These are phyloP conservation scores for Carex arenaria DNA, from an alignment of 202 grass and related monocot genomes.

Conservation along the genomic window DNA sequence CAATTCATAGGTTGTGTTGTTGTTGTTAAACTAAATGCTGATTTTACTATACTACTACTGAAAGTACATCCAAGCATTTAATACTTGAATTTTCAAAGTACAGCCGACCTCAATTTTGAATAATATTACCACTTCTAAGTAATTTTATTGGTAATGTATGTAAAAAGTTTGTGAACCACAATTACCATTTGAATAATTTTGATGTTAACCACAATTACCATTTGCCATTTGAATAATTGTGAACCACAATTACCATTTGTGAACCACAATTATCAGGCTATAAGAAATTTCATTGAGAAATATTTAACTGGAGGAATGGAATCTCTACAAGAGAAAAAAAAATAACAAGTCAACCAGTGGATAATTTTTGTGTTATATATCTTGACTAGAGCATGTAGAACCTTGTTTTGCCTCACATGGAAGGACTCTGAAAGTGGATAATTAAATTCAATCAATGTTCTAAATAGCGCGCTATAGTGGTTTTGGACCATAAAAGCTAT, in stretches of 20 bases:
- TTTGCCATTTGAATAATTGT: not conserved
- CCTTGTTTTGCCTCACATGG: conserved; percentile 5
- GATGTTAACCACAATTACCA: too few species aligned
- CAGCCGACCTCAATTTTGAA: too few species aligned
- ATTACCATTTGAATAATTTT: too few species aligned
- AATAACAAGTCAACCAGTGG: not conserved
- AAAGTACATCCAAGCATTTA: too few species aligned
- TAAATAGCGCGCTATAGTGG: too few species aligned
- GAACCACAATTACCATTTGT: not conserved
- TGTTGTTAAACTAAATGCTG: too few species aligned
- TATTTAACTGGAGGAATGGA: not conserved
- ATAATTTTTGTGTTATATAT: not conserved
- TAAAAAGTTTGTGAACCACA: too few species aligned
- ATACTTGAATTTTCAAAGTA: too few species aligned
- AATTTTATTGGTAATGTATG: too few species aligned
- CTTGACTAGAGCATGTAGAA: conserved; percentile 12
- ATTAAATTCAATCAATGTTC: conserved; percentile 1
- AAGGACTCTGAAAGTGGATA: not conserved
- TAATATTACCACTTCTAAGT: too few species aligned
- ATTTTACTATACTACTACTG: too few species aligned
- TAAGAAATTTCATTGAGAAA: not conserved
- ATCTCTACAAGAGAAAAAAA: not conserved
- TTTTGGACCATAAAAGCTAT: too few species aligned
- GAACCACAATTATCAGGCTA: not conserved
- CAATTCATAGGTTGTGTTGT: not conserved